Conservation (phyloP, 768 basidiomycete species). For the Rubroboletus satanas region DNA sequence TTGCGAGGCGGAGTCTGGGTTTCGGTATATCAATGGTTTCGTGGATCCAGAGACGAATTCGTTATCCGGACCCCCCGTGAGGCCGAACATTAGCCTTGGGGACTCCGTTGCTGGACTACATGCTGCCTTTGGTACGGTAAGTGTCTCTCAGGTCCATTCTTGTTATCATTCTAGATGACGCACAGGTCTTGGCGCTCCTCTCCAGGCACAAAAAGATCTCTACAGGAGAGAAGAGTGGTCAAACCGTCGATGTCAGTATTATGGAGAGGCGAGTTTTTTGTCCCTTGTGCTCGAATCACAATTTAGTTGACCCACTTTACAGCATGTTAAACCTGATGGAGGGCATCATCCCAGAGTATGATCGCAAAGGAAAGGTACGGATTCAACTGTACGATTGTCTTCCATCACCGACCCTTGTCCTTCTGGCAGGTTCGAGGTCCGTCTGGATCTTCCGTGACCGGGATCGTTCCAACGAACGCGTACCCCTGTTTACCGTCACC, state of each 20-base stretch:
- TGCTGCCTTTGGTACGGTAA: constrained; percentile 69
- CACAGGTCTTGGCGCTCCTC: constrained; percentile 58
- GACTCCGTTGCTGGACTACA: constrained; percentile 71
- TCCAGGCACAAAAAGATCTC: constrained; percentile 37
- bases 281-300: background rate
- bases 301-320: background rate
- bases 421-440: constrained; percentile 57
- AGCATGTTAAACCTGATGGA: constrained; percentile 80
- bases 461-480: constrained; percentile 73
- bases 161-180: background rate
- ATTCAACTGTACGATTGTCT: background rate
- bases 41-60: constrained; percentile 50
- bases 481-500: constrained; percentile 58
- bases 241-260: constrained; percentile 73
- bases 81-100: constrained; percentile 70
- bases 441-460: constrained; percentile 71
- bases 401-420: background rate
- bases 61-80: constrained; percentile 57
- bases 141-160: constrained; percentile 6
- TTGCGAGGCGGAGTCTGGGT: constrained; percentile 73
- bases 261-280: constrained; percentile 51
- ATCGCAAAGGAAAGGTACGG: constrained; percentile 61
- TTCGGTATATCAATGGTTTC: constrained; percentile 68
- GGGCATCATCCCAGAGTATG: constrained; percentile 71
- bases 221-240: constrained; percentile 35